Percentiles rank a stretch among this genome's conserved stretches.
Evolutionary conservation across 2,329 filamentous ascomycete species (phyloP).

Genomic region (Cordyceps cateniannulata): DNA sequence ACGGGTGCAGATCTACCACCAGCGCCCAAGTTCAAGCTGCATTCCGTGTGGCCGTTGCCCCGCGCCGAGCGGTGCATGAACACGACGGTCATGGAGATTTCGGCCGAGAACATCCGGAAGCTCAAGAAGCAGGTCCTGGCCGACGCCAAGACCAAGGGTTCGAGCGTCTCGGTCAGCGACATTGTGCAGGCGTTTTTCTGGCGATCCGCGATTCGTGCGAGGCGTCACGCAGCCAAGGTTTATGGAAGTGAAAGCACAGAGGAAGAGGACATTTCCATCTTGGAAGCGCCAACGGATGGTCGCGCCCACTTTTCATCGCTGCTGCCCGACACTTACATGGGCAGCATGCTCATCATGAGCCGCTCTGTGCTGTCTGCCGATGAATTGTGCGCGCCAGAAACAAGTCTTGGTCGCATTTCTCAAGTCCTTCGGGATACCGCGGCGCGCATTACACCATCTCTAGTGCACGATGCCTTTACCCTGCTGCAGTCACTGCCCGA

Average conservation of each 20-base stretch:
- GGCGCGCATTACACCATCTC: constrained; percentile 19
- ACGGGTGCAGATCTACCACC: constrained; percentile 15
- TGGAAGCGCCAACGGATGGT: constrained; percentile 28
- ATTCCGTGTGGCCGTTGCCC: constrained; percentile 24
- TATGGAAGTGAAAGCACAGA: constrained; percentile 13
- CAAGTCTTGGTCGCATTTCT: constrained; percentile 21
- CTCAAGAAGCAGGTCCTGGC: constrained; percentile 25
- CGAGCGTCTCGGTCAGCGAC: constrained; percentile 27
- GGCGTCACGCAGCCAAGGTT: constrained; percentile 26
- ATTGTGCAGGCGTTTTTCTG: constrained; percentile 35
- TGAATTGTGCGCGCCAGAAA: constrained; percentile 22
- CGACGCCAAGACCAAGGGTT: constrained; percentile 20
- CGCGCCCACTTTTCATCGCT: constrained; percentile 24
- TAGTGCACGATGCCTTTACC: constrained; percentile 25
- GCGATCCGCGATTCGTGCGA: constrained; percentile 28
- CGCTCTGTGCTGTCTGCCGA: constrained; percentile 20
- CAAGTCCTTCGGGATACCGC: constrained; percentile 20
- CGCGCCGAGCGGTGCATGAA: constrained; percentile 21
- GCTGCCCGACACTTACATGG: constrained; percentile 24
- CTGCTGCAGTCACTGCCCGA: constrained; percentile 22
- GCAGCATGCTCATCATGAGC: constrained; percentile 23
- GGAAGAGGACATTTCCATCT: constrained; percentile 23
- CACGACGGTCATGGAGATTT: constrained; percentile 27
- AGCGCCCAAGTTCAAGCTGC: constrained; percentile 21
- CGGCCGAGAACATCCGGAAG: constrained; percentile 21